These are phyloP conservation scores for Bruguiera sexangula DNA, from an alignment of 345 rosid genomes.

Conservation along the genomic window DNA sequence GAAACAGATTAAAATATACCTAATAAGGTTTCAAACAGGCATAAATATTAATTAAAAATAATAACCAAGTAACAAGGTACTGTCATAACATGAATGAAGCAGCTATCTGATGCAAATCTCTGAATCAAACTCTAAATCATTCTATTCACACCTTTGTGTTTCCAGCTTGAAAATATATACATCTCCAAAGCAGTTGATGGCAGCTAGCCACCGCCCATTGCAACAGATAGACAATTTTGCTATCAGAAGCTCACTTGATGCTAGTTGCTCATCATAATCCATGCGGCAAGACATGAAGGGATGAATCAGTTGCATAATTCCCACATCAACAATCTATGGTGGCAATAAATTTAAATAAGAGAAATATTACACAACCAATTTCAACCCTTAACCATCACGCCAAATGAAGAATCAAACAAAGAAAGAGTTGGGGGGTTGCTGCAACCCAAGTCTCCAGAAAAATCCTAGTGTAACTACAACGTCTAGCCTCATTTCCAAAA, in stretches of 20 bases:
- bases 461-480: too few species aligned
- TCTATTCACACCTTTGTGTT: constrained; percentile 56
- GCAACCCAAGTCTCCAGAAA: too few species aligned
- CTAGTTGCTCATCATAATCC: constrained; percentile 41
- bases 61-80: too few species aligned
- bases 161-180: constrained; percentile 74
- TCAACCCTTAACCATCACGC: too few species aligned
- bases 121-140: background rate
- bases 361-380: too few species aligned
- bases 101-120: background rate
- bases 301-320: constrained; percentile 48
- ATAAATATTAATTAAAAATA: too few species aligned
- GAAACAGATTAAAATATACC: too few species aligned
- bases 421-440: too few species aligned
- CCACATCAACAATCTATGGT: constrained; percentile 60
- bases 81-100: background rate
- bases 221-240: constrained; percentile 78
- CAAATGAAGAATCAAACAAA: too few species aligned
- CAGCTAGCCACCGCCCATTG: constrained; percentile 92
- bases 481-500: too few species aligned
- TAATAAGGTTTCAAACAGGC: too few species aligned
- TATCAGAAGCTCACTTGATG: constrained; percentile 70
- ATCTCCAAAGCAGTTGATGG: constrained; percentile 93
- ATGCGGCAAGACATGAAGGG: constrained; percentile 58
- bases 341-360: background rate